These are phyloP conservation scores for Emiliania huxleyi DNA, from an alignment of 78 protist genomes.

Conservation along the genomic window DNA sequence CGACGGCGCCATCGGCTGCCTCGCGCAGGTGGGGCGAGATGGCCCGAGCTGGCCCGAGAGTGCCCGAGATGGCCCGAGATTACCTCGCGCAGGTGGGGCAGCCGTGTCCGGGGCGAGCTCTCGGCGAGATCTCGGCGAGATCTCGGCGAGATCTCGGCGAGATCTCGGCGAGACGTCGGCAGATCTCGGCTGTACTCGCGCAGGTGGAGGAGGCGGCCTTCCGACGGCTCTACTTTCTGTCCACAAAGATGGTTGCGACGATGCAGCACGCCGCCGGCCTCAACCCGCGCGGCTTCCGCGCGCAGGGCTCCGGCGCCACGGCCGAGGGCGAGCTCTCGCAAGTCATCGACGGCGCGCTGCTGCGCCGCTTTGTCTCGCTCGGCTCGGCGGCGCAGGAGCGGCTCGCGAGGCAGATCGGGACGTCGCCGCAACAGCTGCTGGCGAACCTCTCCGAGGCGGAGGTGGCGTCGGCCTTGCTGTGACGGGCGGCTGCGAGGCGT, in stretches of 20 bases:
- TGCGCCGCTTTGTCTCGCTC: not conserved
- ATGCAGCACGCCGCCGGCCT: not conserved
- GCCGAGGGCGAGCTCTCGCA: not conserved
- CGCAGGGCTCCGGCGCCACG: not conserved
- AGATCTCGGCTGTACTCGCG: too few relatives aligned
- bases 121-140: too few relatives aligned
- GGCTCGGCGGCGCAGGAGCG: not conserved
- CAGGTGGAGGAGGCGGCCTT: not conserved
- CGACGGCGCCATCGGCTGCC: not conserved
- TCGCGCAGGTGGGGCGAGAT: too few relatives aligned
- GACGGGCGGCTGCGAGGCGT: too few relatives aligned
- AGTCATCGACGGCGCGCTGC: not conserved
- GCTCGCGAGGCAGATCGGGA: not conserved
- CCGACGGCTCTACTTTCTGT: not conserved
- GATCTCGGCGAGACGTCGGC: too few relatives aligned
- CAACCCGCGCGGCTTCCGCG: not conserved
- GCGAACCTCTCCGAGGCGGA: not conserved
- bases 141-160: too few relatives aligned
- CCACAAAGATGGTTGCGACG: not conserved
- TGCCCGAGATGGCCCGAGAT: too few relatives aligned
- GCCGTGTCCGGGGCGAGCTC: too few relatives aligned
- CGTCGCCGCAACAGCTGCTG: not conserved
- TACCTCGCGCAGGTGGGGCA: too few relatives aligned
- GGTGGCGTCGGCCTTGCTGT: too few relatives aligned
- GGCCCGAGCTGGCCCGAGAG: too few relatives aligned